Percentiles rank a stretch among this genome's conserved stretches.
These are phyloP conservation scores for Hygrophila difformis DNA, from an alignment of 257 asterid genomes.

Conservation along the genomic window DNA sequence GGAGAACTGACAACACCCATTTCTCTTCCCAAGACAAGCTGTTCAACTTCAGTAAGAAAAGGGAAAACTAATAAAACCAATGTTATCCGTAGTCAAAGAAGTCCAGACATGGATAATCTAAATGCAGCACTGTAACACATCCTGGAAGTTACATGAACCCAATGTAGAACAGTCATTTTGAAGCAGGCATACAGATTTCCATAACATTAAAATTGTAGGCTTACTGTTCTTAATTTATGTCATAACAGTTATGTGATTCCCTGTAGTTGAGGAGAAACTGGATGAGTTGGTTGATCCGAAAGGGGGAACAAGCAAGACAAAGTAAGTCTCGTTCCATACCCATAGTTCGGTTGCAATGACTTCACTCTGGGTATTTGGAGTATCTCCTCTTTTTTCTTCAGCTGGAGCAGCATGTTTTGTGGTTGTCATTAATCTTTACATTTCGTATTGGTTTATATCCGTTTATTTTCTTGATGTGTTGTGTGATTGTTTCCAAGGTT, in stretches of 20 bases:
- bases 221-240: neutral
- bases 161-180: conserved; percentile 45
- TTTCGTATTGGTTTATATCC: too few relatives aligned
- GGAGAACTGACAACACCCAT: conserved; percentile 23
- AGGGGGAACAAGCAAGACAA: conserved; percentile 88
- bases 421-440: too few relatives aligned
- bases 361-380: conserved; percentile 2
- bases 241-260: conserved; percentile 10
- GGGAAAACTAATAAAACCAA: conserved; percentile 32
- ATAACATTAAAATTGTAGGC: conserved; percentile 1
- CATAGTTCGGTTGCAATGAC: neutral
- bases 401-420: neutral
- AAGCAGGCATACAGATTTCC: conserved; percentile 55
- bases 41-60: conserved; percentile 35
- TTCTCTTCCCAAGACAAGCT: conserved; percentile 24
- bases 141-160: conserved; percentile 38
- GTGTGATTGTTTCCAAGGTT: conserved; percentile 6
- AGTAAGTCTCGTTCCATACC: conserved; percentile 33
- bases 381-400: neutral
- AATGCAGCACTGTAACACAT: conserved; percentile 28
- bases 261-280: conserved; percentile 86
- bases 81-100: conserved; percentile 23
- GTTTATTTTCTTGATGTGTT: too few relatives aligned
- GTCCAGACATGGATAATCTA: conserved; percentile 28
- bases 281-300: conserved; percentile 69